phyloP scores from a whole-genome alignment of 1,284 basidiomycete species.

The Austropuccinia psidii region DNA sequence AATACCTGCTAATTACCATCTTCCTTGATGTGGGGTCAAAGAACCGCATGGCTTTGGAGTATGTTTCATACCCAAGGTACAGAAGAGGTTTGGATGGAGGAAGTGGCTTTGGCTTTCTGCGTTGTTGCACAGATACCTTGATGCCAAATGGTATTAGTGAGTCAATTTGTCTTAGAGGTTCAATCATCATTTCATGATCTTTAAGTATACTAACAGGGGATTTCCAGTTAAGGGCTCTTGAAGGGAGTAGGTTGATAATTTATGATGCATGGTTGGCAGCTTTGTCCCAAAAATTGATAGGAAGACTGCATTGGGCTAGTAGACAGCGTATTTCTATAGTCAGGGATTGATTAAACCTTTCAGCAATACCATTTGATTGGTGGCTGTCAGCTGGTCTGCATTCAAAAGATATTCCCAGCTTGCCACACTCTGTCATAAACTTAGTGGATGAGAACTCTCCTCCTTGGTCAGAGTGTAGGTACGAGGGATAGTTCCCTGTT shows the following conservation, averaged over 20 bases:
- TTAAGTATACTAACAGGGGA: neutral
- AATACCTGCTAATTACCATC: conserved; percentile 14
- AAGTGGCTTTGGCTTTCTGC: neutral
- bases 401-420: too few species aligned
- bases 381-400: neutral
- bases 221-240: neutral
- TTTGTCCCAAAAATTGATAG: conserved; percentile 1
- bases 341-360: neutral
- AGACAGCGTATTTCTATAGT: neutral
- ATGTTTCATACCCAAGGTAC: neutral
- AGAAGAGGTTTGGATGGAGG: neutral
- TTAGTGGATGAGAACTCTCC: too few species aligned
- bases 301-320: neutral
- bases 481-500: too few species aligned
- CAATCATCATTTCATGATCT: neutral
- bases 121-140: neutral
- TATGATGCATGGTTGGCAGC: neutral
- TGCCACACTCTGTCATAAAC: too few species aligned
- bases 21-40: neutral
- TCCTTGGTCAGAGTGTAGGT: too few species aligned
- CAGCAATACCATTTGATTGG: neutral
- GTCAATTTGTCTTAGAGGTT: neutral
- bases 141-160: neutral
- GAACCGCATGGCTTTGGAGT: neutral
- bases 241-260: neutral